Percentiles rank a stretch among this genome's conserved stretches.
Conservation (phyloP, 2,329 filamentous ascomycete species). For the Xylariaceae sp. region DNA sequence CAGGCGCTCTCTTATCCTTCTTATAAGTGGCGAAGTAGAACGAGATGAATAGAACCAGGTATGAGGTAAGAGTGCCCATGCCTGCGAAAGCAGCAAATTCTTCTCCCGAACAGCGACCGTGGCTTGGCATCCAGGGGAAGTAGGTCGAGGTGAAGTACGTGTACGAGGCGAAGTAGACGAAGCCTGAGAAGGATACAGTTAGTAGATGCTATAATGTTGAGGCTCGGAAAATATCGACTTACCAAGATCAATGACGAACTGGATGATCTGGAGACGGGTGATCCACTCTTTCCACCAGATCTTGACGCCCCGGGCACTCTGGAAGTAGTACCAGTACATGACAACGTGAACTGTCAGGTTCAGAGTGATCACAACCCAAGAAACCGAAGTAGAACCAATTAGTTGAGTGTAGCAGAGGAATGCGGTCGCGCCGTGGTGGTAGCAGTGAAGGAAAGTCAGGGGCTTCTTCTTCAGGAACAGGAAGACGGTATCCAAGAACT, state of each 20-base stretch:
- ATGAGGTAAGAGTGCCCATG: slow-evolving; percentile 87
- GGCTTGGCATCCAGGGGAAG: slow-evolving; percentile 78
- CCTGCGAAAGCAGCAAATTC: slow-evolving; percentile 94
- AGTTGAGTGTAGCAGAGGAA: slow-evolving; percentile 98
- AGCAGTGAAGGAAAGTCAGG: slow-evolving; percentile 91
- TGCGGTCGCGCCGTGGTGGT: slow-evolving; percentile 95
- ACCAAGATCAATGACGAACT: slow-evolving; percentile 97
- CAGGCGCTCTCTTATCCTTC: slow-evolving; percentile 74
- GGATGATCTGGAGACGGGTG: slow-evolving; percentile 92
- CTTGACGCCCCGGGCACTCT: slow-evolving; percentile 88
- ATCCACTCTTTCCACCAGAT: slow-evolving; percentile 99
- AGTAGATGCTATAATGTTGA: slow-evolving; percentile 1
- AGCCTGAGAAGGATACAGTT: slow-evolving; percentile 51
- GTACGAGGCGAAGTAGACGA: slow-evolving; percentile 99
- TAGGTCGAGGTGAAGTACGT: slow-evolving; percentile 95
- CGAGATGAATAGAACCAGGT: slow-evolving; percentile 96
- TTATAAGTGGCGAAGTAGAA: slow-evolving; percentile 98
- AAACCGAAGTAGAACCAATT: slow-evolving; percentile 86
- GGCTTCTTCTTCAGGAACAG: slow-evolving; percentile 99
- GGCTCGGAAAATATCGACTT: slow-evolving; percentile 33
- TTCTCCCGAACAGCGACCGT: slow-evolving; percentile 85
- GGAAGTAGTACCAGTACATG: slow-evolving; percentile 99
- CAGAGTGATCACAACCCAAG: slow-evolving; percentile 89
- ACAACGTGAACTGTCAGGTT: slow-evolving; percentile 94
- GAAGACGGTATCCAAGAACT: slow-evolving; percentile 93